Base-by-base conservation (phyloP, 352 stramenopile species). In the Elongisporangium senticosum region DNA sequence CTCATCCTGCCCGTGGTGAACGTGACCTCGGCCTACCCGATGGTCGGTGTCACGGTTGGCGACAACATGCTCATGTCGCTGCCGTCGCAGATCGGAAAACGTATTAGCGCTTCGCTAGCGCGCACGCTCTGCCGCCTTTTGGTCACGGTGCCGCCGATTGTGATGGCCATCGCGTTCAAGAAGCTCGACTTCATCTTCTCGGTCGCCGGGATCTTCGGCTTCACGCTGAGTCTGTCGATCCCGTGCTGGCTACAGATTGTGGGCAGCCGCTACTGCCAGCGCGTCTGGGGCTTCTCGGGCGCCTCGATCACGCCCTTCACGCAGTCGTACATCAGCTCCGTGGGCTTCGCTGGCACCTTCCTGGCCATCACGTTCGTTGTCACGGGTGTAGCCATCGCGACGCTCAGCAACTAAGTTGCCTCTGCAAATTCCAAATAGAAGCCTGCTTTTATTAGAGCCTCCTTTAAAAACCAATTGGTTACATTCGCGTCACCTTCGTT, bases 51-150 rank as follows among this genome's bases (percentile, higher is more conserved):
- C 40, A 94, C 84, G 0, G 79, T 94, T 3, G 84, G 84, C 37
- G 84, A 90, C 74, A 94, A 94, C 71, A 87, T 94, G 69, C 69
- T 91, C 61, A 86, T 88, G 79, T 92, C 81, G 20, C 79, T 92
- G 51, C 84, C 84, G 10, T 78, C 75, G 54, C 54, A 69, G n/a
- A 53, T 90, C n/a, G 84, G 75, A 2, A 67, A 54, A 4, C 74
- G 71, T 4, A 70, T 94, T 14, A 72, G 84, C 10, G 55, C 75
- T n/a, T 23, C 61, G 0, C 19, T 72, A 28, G 74, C 81, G 1
- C 78, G 81, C 43, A 86, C 68, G 50, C 58, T 88, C 43, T 89
- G 77, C 55, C 80, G 84, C 7, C 62, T 94, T 22, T 72, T 84
- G n/a, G 83, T 83, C 1, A 69, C 81, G 2, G 71, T 69, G 21